Evolutionary conservation across 2,329 filamentous ascomycete genomes (phyloP), one percentile per base, ranked within the genome.

Genomic region (Teratosphaeriaceae sp.): DNA sequence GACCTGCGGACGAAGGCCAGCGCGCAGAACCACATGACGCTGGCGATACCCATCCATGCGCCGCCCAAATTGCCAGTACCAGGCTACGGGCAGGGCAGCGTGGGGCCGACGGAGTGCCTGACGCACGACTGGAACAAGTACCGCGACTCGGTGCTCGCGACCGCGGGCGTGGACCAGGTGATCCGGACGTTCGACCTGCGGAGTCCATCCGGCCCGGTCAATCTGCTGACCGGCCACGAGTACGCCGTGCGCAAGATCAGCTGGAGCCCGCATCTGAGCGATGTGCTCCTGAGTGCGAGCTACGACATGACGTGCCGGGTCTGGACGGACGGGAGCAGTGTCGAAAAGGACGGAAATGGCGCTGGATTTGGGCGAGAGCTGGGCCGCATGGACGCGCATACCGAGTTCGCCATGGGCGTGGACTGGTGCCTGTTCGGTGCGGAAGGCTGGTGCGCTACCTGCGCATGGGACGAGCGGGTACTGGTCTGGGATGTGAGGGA

Each of bases 71-170:
- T 58, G n/a, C 66, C 71, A 9, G 67, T 69, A n/a, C 62, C 67
- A 45, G 70, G 67, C 5, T 60, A 64, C 7, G 59, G 64, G 4
- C 61, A 65, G 1, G 54, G 63, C 1, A 62, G 64, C 7, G 63
- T 64, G 1, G 71, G 79, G n/a, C 88, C 88, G 0, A 75, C 80
- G 8, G 92, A 98, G 70, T 80, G 87, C 27, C 76, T 98, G 23
- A 95, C 89, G 0, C 92, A 97, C 66, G 92, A 98, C 65, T 98
- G 92, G 92, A 98, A 98, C 70, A 98, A 98, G 67, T 98, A 98
- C 68, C 79, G 85, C 29, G 80, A 88, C 52, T 84, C 81, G 0
- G 73, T 96, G 20, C 71, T 98, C 42, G 92, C 92, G 0, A 88
- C 88, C 0, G 92, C 80, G 1, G 90, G 92, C 42, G 92, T 97